Evolutionary conservation across 2,329 filamentous ascomycete genomes (phyloP).

Genomic region (Cephalotrichum gorgonifer): DNA sequence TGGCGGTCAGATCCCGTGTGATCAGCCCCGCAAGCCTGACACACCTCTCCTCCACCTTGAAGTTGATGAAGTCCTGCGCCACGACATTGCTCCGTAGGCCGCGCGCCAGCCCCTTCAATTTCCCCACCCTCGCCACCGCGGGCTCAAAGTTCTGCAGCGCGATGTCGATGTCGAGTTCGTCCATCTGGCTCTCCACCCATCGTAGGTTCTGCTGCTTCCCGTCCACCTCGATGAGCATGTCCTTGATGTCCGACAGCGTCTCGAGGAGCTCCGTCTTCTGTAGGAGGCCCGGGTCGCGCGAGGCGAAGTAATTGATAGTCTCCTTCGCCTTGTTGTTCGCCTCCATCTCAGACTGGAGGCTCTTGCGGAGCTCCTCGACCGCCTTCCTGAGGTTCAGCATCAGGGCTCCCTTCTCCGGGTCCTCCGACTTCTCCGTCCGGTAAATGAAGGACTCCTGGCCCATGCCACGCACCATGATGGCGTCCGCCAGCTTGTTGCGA

Average conservation of each 20-base stretch:
- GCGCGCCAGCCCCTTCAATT: constrained; percentile 67
- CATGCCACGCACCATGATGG: constrained; percentile 78
- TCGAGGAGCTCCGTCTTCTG: constrained; percentile 75
- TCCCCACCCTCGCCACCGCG: constrained; percentile 75
- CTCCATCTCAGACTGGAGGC: constrained; percentile 75
- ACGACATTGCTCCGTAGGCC: constrained; percentile 76
- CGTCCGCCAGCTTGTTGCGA: constrained; percentile 62
- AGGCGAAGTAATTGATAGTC: constrained; percentile 76
- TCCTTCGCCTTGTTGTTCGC: constrained; percentile 76
- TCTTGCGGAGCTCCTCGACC: constrained; percentile 82
- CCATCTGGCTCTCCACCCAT: constrained; percentile 91
- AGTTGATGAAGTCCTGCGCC: constrained; percentile 84
- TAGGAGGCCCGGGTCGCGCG: constrained; percentile 63
- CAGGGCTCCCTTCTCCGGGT: constrained; percentile 67
- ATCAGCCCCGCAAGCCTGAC: constrained; percentile 66
- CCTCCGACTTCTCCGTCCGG: constrained; percentile 73
- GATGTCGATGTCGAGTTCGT: constrained; percentile 92
- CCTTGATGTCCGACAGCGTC: constrained; percentile 66
- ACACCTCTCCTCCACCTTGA: constrained; percentile 81
- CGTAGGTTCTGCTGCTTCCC: constrained; percentile 93
- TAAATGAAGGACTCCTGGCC: constrained; percentile 92
- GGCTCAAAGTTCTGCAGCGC: constrained; percentile 82
- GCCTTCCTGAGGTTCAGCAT: constrained; percentile 87
- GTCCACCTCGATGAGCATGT: constrained; percentile 90
- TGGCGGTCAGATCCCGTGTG: constrained; percentile 65